These are phyloP conservation scores for Leccinum fibrillosum DNA, from an alignment of 768 basidiomycete genomes.

Conservation along the genomic window DNA sequence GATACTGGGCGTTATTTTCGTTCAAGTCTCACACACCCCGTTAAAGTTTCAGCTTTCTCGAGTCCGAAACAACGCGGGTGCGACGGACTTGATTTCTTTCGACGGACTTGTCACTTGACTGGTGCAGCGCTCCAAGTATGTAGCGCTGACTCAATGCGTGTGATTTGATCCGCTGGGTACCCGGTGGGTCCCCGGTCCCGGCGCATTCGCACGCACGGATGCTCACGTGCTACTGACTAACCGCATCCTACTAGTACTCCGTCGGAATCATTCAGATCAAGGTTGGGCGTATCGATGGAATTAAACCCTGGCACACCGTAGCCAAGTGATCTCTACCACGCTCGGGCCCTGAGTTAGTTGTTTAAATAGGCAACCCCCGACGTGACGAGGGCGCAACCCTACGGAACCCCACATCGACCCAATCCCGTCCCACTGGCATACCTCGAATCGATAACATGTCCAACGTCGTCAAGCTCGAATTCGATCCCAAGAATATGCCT, in stretches of 20 bases:
- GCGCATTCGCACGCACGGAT: not conserved
- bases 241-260: not conserved
- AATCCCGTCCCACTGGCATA: not conserved
- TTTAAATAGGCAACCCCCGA: not conserved
- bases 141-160: not conserved
- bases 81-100: too few species aligned
- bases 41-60: not conserved
- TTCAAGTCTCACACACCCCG: not conserved
- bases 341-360: not conserved
- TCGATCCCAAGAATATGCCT: constrained; percentile 37
- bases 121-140: not conserved
- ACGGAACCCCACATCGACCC: not conserved
- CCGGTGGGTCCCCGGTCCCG: too few species aligned
- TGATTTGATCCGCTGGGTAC: not conserved
- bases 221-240: not conserved
- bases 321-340: not conserved
- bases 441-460: constrained; percentile 19
- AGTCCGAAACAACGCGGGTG: too few species aligned
- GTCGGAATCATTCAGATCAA: not conserved
- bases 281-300: not conserved
- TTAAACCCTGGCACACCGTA: not conserved
- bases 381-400: not conserved
- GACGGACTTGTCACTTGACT: not conserved
- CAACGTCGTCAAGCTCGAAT: constrained; percentile 26
- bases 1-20: too few species aligned